Conservation (phyloP, 2,329 filamentous ascomycete species). For the Leptographium lundbergii region DNA sequence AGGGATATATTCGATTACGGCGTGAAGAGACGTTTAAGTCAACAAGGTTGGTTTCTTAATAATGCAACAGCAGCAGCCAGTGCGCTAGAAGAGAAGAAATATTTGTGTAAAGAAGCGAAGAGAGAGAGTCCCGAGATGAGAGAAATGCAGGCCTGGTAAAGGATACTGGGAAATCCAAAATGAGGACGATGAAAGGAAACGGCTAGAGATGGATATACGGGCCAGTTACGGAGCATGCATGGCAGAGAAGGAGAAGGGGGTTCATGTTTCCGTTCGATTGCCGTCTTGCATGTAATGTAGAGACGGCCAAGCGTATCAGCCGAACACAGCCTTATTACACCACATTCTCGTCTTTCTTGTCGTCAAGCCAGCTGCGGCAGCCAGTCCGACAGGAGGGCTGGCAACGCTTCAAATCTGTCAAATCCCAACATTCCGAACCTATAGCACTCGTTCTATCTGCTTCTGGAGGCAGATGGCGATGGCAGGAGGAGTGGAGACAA, state of each 20-base stretch:
- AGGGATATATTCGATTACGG: neutral
- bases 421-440: neutral
- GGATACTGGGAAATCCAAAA: slow-evolving; percentile 7
- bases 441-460: neutral
- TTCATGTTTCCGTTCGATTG: neutral
- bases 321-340: neutral
- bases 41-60: slow-evolving; percentile 1
- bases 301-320: neutral
- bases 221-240: neutral
- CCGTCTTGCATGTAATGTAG: neutral
- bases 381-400: neutral
- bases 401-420: neutral
- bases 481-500: neutral
- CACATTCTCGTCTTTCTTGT: neutral
- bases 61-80: slow-evolving; percentile 12
- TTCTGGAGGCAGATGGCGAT: neutral
- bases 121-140: neutral
- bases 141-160: slow-evolving; percentile 9
- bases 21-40: neutral
- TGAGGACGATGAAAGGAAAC: slow-evolving; percentile 3
- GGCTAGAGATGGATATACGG: neutral
- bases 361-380: neutral
- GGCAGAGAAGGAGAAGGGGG: neutral
- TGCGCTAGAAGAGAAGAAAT: slow-evolving; percentile 16
- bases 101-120: slow-evolving; percentile 10